phyloP scores from a whole-genome alignment of 2,329 filamentous ascomycete species.

The Aspergillus piperis region DNA sequence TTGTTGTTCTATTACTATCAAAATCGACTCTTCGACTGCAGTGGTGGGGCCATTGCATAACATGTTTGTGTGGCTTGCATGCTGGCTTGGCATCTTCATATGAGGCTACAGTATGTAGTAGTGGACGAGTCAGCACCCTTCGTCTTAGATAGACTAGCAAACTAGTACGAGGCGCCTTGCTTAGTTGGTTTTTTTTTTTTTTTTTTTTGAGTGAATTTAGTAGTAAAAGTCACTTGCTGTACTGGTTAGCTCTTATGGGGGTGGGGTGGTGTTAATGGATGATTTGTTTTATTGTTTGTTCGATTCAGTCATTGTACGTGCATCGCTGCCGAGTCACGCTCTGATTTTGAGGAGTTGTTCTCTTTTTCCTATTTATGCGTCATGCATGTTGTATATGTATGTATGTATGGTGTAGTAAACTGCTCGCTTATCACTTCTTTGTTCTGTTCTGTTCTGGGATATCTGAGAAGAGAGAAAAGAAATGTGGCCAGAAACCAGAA shows the following conservation, averaged over 20 bases:
- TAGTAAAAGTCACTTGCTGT: too few species aligned
- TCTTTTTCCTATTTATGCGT: neutral
- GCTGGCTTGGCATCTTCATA: too few species aligned
- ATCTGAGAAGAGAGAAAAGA: neutral
- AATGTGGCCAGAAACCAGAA: neutral
- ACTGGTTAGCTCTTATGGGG: too few species aligned
- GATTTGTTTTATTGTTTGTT: too few species aligned
- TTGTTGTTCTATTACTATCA: too few species aligned
- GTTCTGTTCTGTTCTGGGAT: neutral
- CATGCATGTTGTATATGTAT: neutral
- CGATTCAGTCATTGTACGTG: neutral
- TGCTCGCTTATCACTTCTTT: slow-evolving; percentile 1
- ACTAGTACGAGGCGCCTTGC: too few species aligned
- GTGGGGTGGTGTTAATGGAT: too few species aligned
- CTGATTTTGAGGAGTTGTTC: neutral
- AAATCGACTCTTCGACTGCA: neutral
- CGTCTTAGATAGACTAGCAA: too few species aligned
- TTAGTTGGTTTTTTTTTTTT: too few species aligned
- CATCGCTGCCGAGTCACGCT: neutral
- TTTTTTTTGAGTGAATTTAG: too few species aligned
- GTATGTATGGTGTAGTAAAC: neutral
- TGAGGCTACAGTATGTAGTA: too few species aligned
- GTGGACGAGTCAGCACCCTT: too few species aligned
- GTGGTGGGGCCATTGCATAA: neutral
- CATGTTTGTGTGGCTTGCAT: neutral